Percentiles rank a stretch among this genome's conserved stretches.
phyloP scores from a whole-genome alignment of 1,284 basidiomycete species.

The Puccinia triticina region DNA sequence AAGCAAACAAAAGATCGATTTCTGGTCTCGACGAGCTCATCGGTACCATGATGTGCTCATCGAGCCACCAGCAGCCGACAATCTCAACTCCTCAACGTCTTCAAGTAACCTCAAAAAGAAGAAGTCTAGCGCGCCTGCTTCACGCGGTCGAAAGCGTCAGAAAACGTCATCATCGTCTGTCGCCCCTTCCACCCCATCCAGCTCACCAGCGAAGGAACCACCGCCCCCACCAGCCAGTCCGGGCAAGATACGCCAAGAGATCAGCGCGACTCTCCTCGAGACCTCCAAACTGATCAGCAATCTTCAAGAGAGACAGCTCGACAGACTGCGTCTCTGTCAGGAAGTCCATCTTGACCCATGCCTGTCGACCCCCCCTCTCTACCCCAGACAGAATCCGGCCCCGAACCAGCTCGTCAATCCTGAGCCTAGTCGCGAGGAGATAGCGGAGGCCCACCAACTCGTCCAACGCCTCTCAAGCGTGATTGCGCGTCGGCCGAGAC shows the following conservation, averaged over 20 bases:
- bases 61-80: conserved; percentile 16
- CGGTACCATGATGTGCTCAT: conserved; percentile 26
- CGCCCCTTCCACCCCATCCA: not conserved
- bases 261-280: not conserved
- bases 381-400: not conserved
- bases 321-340: conserved; percentile 31
- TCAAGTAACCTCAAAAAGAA: not conserved
- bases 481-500: conserved; percentile 34
- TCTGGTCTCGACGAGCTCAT: conserved; percentile 31
- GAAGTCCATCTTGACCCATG: conserved; percentile 44
- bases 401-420: not conserved
- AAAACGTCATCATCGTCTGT: conserved; percentile 17
- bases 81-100: not conserved
- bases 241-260: not conserved
- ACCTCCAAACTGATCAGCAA: conserved; percentile 41
- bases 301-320: conserved; percentile 48
- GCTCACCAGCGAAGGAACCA: not conserved
- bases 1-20: conserved; percentile 25
- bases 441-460: conserved; percentile 32
- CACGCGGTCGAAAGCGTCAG: conserved; percentile 35
- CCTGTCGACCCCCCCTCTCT: not conserved
- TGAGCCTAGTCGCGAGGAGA: conserved; percentile 10
- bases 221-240: not conserved
- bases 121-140: not conserved
- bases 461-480: conserved; percentile 26